Evolutionary conservation across 257 asterid species (phyloP), one percentile per base, ranked within the genome.

Genomic region (Nemophila menziesii): DNA sequence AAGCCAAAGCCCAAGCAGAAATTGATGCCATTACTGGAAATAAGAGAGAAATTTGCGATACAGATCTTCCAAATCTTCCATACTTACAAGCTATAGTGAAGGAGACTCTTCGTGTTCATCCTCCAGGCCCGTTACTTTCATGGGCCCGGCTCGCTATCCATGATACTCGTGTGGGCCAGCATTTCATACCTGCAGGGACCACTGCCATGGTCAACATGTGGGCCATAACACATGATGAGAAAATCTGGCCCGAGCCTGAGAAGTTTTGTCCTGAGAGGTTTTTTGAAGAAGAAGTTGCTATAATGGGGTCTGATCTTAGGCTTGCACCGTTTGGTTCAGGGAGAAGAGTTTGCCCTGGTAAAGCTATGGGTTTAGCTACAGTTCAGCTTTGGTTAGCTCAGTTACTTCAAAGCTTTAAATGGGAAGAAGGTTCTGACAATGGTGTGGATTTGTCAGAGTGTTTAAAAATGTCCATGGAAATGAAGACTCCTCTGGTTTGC

Each of bases 181-280:
- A 77, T 40, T 63, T 65, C 12, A 29, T 83, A 40, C 89, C 95
- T 0, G 82, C 86, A 0, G 92, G 92, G 15, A 79, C 94, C 0
- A 83, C 90, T 0, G 92, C 95, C 14, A 83, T 83, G 89, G 95
- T 83, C 17, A 83, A 83, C 79, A 83, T 83, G 95, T 83, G 82
- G 86, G 89, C 86, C 22, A 83, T 83, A 27, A 70, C 92, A 0
- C 95, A 79, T 20, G 72, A 79, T 4, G 69, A 39, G 0, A 63
- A 13, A 40, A 29, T 74, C 0, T 83, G 95, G 95, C 45, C 80
- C 0, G 72, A 77, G 47, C 79, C 92, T 0, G 64, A 55, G 2
- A 42, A 48, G n/a, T 83, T 74, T 48, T 20, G 20, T 41, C 94
- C 94, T 0, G 46, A 77, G 24, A 76, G 94, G 63, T 82, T 79